These are phyloP conservation scores for Paralagenidium karlingii DNA, from an alignment of 352 stramenopile species.

Conservation along the genomic window DNA sequence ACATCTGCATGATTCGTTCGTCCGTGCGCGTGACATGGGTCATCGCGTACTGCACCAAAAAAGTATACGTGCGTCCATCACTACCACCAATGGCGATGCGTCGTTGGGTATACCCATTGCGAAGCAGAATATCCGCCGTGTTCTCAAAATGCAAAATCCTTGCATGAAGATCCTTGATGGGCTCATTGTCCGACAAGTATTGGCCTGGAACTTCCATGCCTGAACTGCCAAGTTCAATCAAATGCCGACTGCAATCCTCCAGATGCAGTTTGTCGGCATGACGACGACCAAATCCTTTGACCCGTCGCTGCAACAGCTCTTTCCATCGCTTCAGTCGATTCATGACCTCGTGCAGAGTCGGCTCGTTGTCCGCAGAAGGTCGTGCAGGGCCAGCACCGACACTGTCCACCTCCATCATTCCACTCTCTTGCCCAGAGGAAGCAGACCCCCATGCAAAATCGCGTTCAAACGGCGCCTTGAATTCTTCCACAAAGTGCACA, in stretches of 20 bases:
- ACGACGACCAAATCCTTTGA: conserved; percentile 61
- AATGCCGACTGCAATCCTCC: conserved; percentile 80
- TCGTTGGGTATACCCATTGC: conserved; percentile 86
- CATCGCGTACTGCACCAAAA: conserved; percentile 88
- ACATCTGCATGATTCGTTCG: conserved; percentile 91
- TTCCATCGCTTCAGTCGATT: conserved; percentile 87
- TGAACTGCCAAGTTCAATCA: conserved; percentile 79
- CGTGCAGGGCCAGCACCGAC: too few relatives aligned
- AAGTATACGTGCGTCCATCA: conserved; percentile 82
- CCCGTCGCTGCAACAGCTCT: conserved; percentile 70
- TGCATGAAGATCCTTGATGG: conserved; percentile 85
- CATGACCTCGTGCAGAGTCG: conserved; percentile 76
- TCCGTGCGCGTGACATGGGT: conserved; percentile 90
- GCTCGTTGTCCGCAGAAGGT: background rate
- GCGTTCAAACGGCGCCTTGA: conserved; percentile 74
- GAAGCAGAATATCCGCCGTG: conserved; percentile 69
- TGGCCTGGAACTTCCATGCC: conserved; percentile 87
- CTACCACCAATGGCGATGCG: conserved; percentile 83
- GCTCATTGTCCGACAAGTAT: conserved; percentile 85
- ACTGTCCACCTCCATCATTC: too few relatives aligned
- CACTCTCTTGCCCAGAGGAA: too few relatives aligned
- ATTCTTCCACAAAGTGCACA: conserved; percentile 76
- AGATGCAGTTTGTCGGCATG: conserved; percentile 63
- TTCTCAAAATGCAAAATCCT: conserved; percentile 85
- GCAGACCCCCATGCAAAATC: conserved; percentile 71